Percentiles rank a stretch among this genome's conserved stretches.
Conservation (phyloP, 768 basidiomycete genomes). For the Chiua virens region DNA sequence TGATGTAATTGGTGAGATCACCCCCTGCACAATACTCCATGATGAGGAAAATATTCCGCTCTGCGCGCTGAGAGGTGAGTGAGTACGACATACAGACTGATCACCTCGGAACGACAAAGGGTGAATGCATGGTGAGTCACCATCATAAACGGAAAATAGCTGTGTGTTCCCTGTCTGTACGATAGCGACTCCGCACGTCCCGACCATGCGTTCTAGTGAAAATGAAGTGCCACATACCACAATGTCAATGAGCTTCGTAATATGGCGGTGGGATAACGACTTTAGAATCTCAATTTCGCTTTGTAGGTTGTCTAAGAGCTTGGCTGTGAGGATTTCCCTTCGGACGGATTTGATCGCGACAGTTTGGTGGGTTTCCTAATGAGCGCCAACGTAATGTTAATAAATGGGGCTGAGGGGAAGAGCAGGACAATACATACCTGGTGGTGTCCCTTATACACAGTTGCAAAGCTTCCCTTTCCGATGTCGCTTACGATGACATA, state of each 20-base stretch:
- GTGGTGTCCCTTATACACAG: conserved; percentile 92
- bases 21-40: conserved; percentile 98
- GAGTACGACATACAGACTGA: conserved; percentile 6
- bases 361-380: conserved; percentile 69
- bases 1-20: conserved; percentile 95
- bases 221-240: conserved; percentile 53
- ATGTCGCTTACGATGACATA: conserved; percentile 77
- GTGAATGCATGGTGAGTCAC: background rate
- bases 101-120: background rate
- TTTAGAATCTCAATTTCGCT: conserved; percentile 98
- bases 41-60: conserved; percentile 85
- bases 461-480: conserved; percentile 93
- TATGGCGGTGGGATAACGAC: conserved; percentile 87
- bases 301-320: conserved; percentile 96
- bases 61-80: conserved; percentile 52
- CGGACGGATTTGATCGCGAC: conserved; percentile 97
- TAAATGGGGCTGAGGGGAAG: background rate
- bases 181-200: background rate
- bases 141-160: background rate
- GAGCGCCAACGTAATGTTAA: conserved; percentile 1
- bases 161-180: background rate
- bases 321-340: conserved; percentile 81
- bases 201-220: background rate
- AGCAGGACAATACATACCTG: conserved; percentile 52
- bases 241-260: conserved; percentile 91